phyloP scores from a whole-genome alignment of 192 early-diverging fungal species.

The Coemansia sp. region DNA sequence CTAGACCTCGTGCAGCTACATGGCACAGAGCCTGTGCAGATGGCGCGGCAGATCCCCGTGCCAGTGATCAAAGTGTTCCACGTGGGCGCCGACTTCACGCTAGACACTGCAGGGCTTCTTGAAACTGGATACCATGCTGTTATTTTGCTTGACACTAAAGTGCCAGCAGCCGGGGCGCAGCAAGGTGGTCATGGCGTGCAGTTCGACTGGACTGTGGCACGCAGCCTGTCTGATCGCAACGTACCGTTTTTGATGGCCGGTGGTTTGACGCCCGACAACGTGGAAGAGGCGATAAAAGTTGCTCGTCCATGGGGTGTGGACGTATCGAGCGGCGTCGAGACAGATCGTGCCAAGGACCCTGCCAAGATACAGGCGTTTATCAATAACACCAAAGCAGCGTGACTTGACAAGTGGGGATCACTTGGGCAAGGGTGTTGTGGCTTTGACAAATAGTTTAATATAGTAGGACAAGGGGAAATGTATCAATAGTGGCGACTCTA shows the following conservation, averaged over 20 bases:
- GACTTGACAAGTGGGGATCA: too few species aligned
- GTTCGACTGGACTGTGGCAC: conserved; percentile 88
- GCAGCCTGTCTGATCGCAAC: conserved; percentile 52
- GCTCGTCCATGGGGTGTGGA: conserved; percentile 86
- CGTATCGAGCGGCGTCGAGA: conserved; percentile 91
- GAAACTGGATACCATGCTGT: conserved; percentile 27
- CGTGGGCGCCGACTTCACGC: conserved; percentile 62
- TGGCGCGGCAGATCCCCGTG: conserved; percentile 70
- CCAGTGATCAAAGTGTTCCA: conserved; percentile 90
- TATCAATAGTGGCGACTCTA: too few species aligned
- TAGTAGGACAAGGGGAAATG: too few species aligned
- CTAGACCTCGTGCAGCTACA: conserved; percentile 96
- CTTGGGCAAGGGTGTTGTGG: too few species aligned
- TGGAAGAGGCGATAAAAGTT: conserved; percentile 65
- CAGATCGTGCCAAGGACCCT: conserved; percentile 75
- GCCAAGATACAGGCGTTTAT: conserved; percentile 76
- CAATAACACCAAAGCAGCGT: conserved; percentile 35
- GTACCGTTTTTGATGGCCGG: conserved; percentile 88
- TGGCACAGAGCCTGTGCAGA: conserved; percentile 67
- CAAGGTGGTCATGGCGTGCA: conserved; percentile 77
- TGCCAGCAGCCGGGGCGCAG: conserved; percentile 50
- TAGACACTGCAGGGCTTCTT: conserved; percentile 15
- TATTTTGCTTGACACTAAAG: conserved; percentile 66
- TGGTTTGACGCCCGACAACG: conserved; percentile 83
- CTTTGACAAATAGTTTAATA: too few species aligned